These are phyloP conservation scores for Ophidiomyces ophidiicola DNA, from an alignment of 2,329 filamentous ascomycete genomes.

Conservation along the genomic window DNA sequence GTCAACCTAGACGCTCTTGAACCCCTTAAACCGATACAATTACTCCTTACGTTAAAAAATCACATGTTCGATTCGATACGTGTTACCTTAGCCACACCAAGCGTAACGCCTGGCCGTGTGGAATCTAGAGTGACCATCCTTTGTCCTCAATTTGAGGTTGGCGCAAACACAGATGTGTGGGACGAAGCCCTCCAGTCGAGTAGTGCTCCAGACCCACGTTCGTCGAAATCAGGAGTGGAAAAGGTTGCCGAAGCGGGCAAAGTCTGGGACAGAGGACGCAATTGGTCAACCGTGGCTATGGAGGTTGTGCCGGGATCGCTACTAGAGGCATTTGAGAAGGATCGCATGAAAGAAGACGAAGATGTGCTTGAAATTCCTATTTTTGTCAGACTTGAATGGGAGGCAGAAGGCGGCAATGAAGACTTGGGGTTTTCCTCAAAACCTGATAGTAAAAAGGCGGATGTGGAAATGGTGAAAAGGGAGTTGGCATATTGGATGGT, in stretches of 20 bases:
- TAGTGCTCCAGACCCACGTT: slow-evolving; percentile 33
- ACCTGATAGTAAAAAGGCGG: slow-evolving; percentile 27
- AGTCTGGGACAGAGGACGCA: slow-evolving; percentile 86
- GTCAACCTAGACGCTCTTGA: slow-evolving; percentile 38
- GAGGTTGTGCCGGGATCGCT: slow-evolving; percentile 60
- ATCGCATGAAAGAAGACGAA: slow-evolving; percentile 40
- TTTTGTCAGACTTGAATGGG: slow-evolving; percentile 87
- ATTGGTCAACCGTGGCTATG: slow-evolving; percentile 88
- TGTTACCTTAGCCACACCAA: slow-evolving; percentile 75
- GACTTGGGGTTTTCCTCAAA: slow-evolving; percentile 23
- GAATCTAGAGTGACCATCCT: slow-evolving; percentile 75
- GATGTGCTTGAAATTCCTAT: slow-evolving; percentile 79
- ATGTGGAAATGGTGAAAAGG: slow-evolving; percentile 59
- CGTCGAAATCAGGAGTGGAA: slow-evolving; percentile 31
- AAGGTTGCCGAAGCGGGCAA: slow-evolving; percentile 72
- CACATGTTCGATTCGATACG: slow-evolving; percentile 85
- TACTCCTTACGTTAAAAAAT: slow-evolving; percentile 81
- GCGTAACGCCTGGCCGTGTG: slow-evolving; percentile 63
- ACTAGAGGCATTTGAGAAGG: slow-evolving; percentile 22
- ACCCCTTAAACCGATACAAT: slow-evolving; percentile 52
- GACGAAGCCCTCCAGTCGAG: slow-evolving; percentile 68
- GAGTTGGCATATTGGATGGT: slow-evolving; percentile 96
- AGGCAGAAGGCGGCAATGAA: slow-evolving; percentile 45
- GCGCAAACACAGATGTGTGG: slow-evolving; percentile 86
- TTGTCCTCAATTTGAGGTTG: slow-evolving; percentile 87